Base-by-base conservation (phyloP, 257 asterid species). In the Lavandula angustifolia region DNA sequence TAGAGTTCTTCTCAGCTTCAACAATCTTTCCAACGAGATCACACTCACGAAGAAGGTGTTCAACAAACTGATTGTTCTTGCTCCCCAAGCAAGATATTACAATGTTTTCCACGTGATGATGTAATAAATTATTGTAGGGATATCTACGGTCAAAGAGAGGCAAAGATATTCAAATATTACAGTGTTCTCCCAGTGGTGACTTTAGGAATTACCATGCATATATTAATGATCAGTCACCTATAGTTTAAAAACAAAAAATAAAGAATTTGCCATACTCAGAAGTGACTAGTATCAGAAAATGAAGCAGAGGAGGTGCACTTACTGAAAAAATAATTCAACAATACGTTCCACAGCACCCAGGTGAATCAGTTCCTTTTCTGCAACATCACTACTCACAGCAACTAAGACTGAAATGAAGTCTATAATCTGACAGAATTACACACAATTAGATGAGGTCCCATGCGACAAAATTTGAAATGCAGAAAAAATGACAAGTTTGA, bases 361-460 rank as follows among this genome's bases (percentile, higher is more conserved):
- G 32, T 65, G 72, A 69, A 88, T 86, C 76, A 91, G 78, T 82
- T 91, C 95, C 79, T 86, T 83, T 67, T 88, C 98, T 66, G 94
- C 96, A 68, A 84, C 86, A 70, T 86, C 92, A 73, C 82, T 86
- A 64, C 87, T 73, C 70, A 85, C 88, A 71, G 82, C 83, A 70
- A 86, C 85, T 67, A 91, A 80, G 74, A 88, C 96, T 44, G 96
- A 82, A 72, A 91, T 87, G 81, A 91, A 86, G 85, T 91, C 98
- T 73, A 91, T 72, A 55, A 91, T 87, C 98, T 91, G 94, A 69
- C 68, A 81, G 35, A 69, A 53, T 34, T 12, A 32, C 10, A 17
- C 47, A 68, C 11, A 31, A 64, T 80, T 65, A 73, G 74, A 67
- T 38, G 64, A 16, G 60, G 62, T 32, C 38, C 76, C n/a, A n/a